These are phyloP conservation scores for Phaeosphaeriaceae sp. DNA, from an alignment of 2,329 filamentous ascomycete genomes.

Conservation along the genomic window DNA sequence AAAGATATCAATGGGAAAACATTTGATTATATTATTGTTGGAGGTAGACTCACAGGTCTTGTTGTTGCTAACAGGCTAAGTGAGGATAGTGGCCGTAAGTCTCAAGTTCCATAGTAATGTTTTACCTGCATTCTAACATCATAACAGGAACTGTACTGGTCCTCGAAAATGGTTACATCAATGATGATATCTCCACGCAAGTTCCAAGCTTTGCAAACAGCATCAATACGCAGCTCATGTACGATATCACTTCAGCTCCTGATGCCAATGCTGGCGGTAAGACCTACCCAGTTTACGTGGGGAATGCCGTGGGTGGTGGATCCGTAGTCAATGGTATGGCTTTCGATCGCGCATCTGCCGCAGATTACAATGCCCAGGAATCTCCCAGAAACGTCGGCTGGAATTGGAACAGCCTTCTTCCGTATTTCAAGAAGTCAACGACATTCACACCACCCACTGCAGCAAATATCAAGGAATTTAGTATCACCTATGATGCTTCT, in stretches of 20 bases:
- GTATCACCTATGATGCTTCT: conserved; percentile 32
- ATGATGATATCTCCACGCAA: conserved; percentile 30
- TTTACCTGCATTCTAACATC: conserved; percentile 1
- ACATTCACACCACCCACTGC: conserved; percentile 28
- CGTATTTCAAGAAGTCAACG: conserved; percentile 42
- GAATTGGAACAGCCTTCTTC: conserved; percentile 36
- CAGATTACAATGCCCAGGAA: conserved; percentile 61
- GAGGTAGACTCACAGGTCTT: conserved; percentile 39
- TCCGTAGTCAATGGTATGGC: conserved; percentile 50
- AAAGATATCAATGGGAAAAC: conserved; percentile 24
- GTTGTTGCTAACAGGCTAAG: conserved; percentile 40
- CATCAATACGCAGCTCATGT: conserved; percentile 30
- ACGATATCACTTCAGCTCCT: conserved; percentile 32
- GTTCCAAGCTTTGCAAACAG: conserved; percentile 29
- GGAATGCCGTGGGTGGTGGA: conserved; percentile 45
- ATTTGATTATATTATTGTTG: conserved; percentile 42
- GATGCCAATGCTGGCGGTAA: conserved; percentile 20
- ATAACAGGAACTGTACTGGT: conserved; percentile 33
- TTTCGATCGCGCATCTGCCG: conserved; percentile 44
- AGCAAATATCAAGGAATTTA: conserved; percentile 21
- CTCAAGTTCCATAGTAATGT: neutral
- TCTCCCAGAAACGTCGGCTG: conserved; percentile 61
- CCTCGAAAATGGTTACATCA: conserved; percentile 33
- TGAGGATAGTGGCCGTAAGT: conserved; percentile 31
- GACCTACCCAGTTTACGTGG: conserved; percentile 23